Evolutionary conservation across 1,139 yeast species (phyloP).

Genomic region (Pichia sp.): DNA sequence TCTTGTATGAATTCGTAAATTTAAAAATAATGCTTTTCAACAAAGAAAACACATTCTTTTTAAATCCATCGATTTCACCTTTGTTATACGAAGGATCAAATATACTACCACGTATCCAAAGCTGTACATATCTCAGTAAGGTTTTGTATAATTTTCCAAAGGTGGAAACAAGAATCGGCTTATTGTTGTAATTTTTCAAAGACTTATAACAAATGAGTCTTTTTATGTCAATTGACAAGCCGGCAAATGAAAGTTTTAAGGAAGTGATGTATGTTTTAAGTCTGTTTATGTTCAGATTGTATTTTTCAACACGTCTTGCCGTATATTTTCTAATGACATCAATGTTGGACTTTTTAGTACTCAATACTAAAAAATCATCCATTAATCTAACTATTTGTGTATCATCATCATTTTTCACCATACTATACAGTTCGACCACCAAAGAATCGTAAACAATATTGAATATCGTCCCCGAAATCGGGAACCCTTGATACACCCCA

Average conservation of each 20-base stretch:
- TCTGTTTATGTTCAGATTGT: conserved; percentile 55
- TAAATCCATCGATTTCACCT: conserved; percentile 8
- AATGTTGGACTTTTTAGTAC: conserved; percentile 34
- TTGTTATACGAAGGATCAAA: conserved; percentile 3
- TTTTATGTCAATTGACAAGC: conserved; percentile 24
- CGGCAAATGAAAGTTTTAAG: conserved; percentile 22
- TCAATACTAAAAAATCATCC: conserved; percentile 75
- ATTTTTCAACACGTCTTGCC: conserved; percentile 38
- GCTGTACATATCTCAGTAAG: conserved; percentile 7
- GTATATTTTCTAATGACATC: conserved; percentile 28
- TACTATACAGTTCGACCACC: conserved; percentile 33
- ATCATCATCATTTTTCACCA: conserved; percentile 22
- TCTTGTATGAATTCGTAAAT: conserved; percentile 18
- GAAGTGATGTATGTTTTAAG: conserved; percentile 41
- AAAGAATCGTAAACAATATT: conserved; percentile 66
- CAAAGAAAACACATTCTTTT: conserved; percentile 11
- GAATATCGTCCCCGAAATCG: conserved; percentile 69
- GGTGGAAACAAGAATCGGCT: conserved; percentile 17
- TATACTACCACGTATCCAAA: conserved; percentile 6
- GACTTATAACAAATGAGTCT: conserved; percentile 27
- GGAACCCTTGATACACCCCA: conserved; percentile 87
- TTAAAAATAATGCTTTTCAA: conserved; percentile 12
- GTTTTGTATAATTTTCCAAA: conserved; percentile 20
- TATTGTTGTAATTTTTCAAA: conserved; percentile 18
- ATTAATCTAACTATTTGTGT: conserved; percentile 58